Base-by-base conservation (phyloP, 768 basidiomycete species). In the Boletus subcaerulescens region DNA sequence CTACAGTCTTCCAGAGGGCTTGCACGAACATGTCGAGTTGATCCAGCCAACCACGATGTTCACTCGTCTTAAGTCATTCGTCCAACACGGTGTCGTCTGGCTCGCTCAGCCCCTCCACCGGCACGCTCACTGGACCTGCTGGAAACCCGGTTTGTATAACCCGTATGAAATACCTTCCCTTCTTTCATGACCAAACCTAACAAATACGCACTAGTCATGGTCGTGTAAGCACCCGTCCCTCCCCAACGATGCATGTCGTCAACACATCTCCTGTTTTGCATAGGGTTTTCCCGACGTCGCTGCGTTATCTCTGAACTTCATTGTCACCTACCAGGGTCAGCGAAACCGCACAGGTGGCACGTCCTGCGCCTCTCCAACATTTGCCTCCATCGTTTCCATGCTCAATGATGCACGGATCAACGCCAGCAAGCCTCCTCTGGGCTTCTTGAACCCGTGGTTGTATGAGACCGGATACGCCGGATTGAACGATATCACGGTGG, bases 1-100 rank as follows among this genome's bases (percentile, higher is more conserved):
- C 55, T 90, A 88, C 72, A 84, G 82, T 60, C 77, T 91, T 17
- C 88, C 88, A 0, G 74, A 75, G 44, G 56, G 78, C 52, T 68
- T 89, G 44, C 77, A 84, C 60, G 70, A 73, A 4, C 85, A 89
- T 62, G 66, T 89, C 52, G 85, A 88, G 36, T 68, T 89, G 31
- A 73, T 90, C 29, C 86, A 89, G 56, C 88, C 88, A 0, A 89
- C 88, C 3, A 89, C 86, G 2, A 77, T 82, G 66, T 90, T 89
- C 61, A 72, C 76, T 41, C 77, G 77, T 53, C 69, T 73, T 55
- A 79, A 75, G 57, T 68, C 69, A 9, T 70, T 79, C 50, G 62
- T 55, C 70, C 12, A 58, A 61, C 1, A 41, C 22, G 17, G 29
- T 8, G 40, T 56, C 22, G 32, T 60, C 26, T 48, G 41, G 8